Base-by-base conservation (phyloP, 2,329 filamentous ascomycete genomes). In the Botrytis galanthina region DNA sequence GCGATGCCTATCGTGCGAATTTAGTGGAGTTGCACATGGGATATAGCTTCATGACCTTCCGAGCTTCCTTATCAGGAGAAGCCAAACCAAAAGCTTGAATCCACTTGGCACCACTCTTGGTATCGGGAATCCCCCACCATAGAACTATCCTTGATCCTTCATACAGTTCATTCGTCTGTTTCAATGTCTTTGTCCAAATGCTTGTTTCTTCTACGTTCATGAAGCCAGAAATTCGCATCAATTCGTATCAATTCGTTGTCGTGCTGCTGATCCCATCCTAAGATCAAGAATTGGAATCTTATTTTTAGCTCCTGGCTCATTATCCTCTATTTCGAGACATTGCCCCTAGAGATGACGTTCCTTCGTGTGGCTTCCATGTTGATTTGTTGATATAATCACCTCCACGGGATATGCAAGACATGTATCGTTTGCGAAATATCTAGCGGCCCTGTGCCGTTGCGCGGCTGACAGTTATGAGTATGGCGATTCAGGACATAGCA, bases 41-140 rank as follows among this genome's bases (percentile, higher is more conserved):
- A 57, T 42, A 42, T 9, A 68, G 35, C 66, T 68, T 68, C 64
- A 54, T 68, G 64, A 68, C 64, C 64, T 29, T 63, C 39, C 42
- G 64, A 68, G 46, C 64, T 54, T 71, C 54, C 57, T 71, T 71
- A 64, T 71, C 44, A 64, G 69, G 26, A 39, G 59, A 39, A 48
- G 44, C 35, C 32, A 71, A 51, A 64, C 29, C 16, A 42, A 54
- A 39, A 51, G 69, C 69, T 71, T 48, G 32, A 71, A 32, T 64
- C 42, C 42, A 51, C 44, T 71, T 29, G 32, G 29, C 37, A 57
- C 35, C 48, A 68, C 35, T 57, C 14, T 29, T 62, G 37, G 54
- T 70, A 70, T 61, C 39, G 39, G 68, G 44, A 37, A 48, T 60
- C 57, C 57, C 54, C 42, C 46, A 67, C 64, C 32, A n/a, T 51